Base-by-base conservation (phyloP, 2,329 filamentous ascomycete genomes). In the Pyrenophora graminea region DNA sequence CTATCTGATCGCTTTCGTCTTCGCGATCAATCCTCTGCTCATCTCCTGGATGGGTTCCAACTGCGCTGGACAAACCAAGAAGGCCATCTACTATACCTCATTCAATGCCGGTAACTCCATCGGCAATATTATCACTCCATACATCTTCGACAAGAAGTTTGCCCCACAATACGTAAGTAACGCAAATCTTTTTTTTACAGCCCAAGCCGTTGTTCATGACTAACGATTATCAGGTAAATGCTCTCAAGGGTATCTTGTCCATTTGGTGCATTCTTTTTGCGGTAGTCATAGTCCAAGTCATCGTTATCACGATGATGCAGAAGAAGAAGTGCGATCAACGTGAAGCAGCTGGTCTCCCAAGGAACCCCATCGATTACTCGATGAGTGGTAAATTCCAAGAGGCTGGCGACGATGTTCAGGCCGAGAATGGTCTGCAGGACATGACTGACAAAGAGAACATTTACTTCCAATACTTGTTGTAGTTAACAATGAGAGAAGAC, bases 21-120 rank as follows among this genome's bases (percentile, higher is more conserved):
- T 85, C 54, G 84, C 84, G 1, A 83, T 81, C 1, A 87, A 86
- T 59, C 85, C 85, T 0, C 74, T 89, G 8, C 81, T 87, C 21
- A 82, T 88, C 0, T 80, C 83, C 0, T 90, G 86, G 86, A 85
- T 88, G 50, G 79, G 88, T 5, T 84, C 81, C 6, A 89, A 89
- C 67, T 88, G 85, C 0, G 86, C 79, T 0, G 87, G 86, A 6
- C 82, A 80, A 13, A 88, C 85, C 2, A 88, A 89, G 71, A 86
- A 86, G 63, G 84, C 84, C 0, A 77, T 82, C 41, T 79, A 85
- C 33, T 85, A 87, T 79, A 82, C 81, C 0, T 71, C 87, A 0
- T 88, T 83, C 75, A 85, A 86, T 59, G 84, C 82, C 1, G 85
- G 82, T 0, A 79, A 80, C 2, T 81, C 84, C 0, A 78, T 81